Conservation (phyloP, 495 filamentous ascomycete genomes). For the Penicillium flavigenum region DNA sequence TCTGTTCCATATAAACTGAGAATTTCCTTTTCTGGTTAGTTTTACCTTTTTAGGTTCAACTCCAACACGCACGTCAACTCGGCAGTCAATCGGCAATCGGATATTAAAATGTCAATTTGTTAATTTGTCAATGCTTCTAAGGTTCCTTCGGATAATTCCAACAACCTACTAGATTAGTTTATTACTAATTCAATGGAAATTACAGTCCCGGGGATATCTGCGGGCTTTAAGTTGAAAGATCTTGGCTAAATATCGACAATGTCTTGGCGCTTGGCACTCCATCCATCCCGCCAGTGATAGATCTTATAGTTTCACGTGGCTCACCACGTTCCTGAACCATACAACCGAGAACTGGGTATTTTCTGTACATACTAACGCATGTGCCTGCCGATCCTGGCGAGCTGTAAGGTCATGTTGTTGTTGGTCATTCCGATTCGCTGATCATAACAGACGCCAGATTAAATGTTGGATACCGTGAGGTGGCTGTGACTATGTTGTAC, state of each 20-base stretch:
- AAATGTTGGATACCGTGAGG: slow-evolving; percentile 2
- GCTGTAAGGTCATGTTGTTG: slow-evolving; percentile 1
- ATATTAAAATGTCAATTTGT: too few species aligned
- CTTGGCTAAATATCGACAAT: background rate
- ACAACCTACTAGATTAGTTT: background rate
- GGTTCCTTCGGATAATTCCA: too few species aligned
- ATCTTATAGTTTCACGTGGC: slow-evolving; percentile 2
- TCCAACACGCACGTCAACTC: too few species aligned
- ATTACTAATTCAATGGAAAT: slow-evolving; percentile 1
- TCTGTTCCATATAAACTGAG: too few species aligned
- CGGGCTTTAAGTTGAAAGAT: background rate
- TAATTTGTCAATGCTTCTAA: too few species aligned
- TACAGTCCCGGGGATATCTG: background rate
- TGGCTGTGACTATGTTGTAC: background rate
- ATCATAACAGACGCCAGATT: slow-evolving; percentile 1
- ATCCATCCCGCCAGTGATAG: slow-evolving; percentile 3
- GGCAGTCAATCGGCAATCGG: too few species aligned
- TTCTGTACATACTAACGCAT: background rate
- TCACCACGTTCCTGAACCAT: slow-evolving; percentile 2
- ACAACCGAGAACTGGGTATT: background rate
- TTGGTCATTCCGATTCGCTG: slow-evolving; percentile 1
- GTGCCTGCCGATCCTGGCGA: background rate
- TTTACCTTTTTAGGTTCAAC: too few species aligned
- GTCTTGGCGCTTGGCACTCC: slow-evolving; percentile 1
- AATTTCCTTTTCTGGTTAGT: too few species aligned